Evolutionary conservation across 805 yeast species (phyloP).

Genomic region (Monosporozyma unispora): DNA sequence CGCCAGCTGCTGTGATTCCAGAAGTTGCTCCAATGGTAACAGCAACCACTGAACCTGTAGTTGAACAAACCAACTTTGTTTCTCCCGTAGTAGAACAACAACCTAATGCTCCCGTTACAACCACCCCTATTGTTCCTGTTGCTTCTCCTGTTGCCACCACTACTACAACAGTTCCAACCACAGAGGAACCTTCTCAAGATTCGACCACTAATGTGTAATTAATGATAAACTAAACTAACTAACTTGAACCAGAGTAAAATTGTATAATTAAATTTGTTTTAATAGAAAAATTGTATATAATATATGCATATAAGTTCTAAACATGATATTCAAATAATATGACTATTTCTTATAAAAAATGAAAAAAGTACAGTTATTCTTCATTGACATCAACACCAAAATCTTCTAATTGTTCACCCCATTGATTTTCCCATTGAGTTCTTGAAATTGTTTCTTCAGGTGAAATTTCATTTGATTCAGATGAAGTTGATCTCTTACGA

Average conservation of each 20-base stretch:
- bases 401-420: slow-evolving; percentile 79
- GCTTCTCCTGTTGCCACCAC: not conserved
- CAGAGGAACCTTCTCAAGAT: not conserved
- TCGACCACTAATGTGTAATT: not conserved
- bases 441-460: slow-evolving; percentile 17
- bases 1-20: not conserved
- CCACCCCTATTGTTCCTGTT: not conserved
- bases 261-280: not conserved
- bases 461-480: not conserved
- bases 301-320: not conserved
- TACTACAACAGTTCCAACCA: not conserved
- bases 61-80: too few relatives aligned
- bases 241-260: not conserved
- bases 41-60: not conserved
- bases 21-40: not conserved
- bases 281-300: not conserved
- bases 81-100: not conserved
- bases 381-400: slow-evolving; percentile 80
- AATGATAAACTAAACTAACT: not conserved
- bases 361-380: too few relatives aligned
- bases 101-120: not conserved
- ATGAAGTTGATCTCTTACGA: slow-evolving; percentile 17
- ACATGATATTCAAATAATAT: not conserved
- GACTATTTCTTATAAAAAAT: not conserved
- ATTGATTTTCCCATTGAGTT: slow-evolving; percentile 57